A percentile compares a stretch with the other conserved stretches of the same genome.
phyloP scores from a whole-genome alignment of 2,329 filamentous ascomycete species.

The Tolypocladium sp. region DNA sequence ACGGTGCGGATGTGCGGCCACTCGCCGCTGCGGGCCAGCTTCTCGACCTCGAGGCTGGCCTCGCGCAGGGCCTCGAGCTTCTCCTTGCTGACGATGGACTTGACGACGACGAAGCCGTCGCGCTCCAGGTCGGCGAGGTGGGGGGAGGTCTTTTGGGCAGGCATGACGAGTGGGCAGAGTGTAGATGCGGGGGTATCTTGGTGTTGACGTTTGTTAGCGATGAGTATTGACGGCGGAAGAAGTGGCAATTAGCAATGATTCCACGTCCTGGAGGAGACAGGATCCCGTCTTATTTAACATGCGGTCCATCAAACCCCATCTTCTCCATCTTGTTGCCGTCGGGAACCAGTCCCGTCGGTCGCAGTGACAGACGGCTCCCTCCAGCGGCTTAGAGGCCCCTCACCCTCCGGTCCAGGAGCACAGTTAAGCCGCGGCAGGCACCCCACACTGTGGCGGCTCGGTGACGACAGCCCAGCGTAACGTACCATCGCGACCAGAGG shows the following conservation, averaged over 20 bases:
- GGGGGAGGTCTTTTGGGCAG: constrained; percentile 6
- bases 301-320: not conserved
- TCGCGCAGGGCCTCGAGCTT: constrained; percentile 51
- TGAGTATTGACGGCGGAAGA: not conserved
- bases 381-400: not conserved
- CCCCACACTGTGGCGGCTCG: not conserved
- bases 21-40: constrained; percentile 54
- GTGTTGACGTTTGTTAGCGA: not conserved
- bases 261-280: not conserved
- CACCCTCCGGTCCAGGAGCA: not conserved
- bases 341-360: not conserved
- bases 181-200: not conserved
- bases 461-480: constrained; percentile 3
- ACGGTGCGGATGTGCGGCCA: constrained; percentile 81
- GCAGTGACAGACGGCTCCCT: not conserved
- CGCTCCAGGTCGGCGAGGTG: constrained; percentile 43
- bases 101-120: constrained; percentile 71
- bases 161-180: constrained; percentile 5
- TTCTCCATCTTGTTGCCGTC: not conserved
- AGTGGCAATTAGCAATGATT: not conserved
- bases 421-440: not conserved
- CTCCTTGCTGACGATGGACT: constrained; percentile 47
- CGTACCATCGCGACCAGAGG: constrained; percentile 3
- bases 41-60: constrained; percentile 48
- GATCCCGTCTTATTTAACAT: not conserved